Evolutionary conservation across 257 asterid genomes (phyloP), one percentile per base, ranked within the genome.

Genomic region (Mitragyna speciosa): DNA sequence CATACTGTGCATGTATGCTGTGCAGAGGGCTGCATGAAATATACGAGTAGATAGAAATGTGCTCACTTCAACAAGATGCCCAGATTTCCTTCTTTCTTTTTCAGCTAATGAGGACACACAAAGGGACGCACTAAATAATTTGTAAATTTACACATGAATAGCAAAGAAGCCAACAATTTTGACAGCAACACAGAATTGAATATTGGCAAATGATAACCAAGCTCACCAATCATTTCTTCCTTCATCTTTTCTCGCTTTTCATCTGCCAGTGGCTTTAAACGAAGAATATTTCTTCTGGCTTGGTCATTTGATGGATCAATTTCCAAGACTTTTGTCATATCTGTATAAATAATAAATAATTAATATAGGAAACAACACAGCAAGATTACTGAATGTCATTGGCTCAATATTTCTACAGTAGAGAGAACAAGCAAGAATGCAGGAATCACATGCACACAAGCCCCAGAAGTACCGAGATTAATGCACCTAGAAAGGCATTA

Each of bases 221-320:
- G 79, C 93, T 87, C 77, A 95, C 99, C 98, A 76, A 95, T 91
- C 99, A 95, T 95, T 88, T 95, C 99, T 84, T 95, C 99, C 89
- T 95, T 93, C 97, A 95, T 90, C 89, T 95, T 92, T 74, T 95
- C 99, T 51, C 99, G 92, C 87, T 95, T 95, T 81, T 88, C 98
- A 79, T 93, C 99, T 20, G 99, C 99, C 81, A 95, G 72, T 85
- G 99, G 98, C 85, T 93, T 92, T 73, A 95, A 85, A 48, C 96
- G 97, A 31, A 87, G 72, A 79, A 92, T 86, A 78, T 87, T 70
- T 85, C 96, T 90, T 91, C 97, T 88, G 78, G 96, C 98, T 83
- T 92, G 97, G 83, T 89, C 86, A 80, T 93, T 82, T 78, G 93
- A 85, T 9, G 89, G 97, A 82, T 95, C 98, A 89, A 91, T 48